Percentiles rank a stretch among this genome's conserved stretches.
Conservation (phyloP, 2,329 filamentous ascomycete genomes). For the Phaeosphaeria sp. region DNA sequence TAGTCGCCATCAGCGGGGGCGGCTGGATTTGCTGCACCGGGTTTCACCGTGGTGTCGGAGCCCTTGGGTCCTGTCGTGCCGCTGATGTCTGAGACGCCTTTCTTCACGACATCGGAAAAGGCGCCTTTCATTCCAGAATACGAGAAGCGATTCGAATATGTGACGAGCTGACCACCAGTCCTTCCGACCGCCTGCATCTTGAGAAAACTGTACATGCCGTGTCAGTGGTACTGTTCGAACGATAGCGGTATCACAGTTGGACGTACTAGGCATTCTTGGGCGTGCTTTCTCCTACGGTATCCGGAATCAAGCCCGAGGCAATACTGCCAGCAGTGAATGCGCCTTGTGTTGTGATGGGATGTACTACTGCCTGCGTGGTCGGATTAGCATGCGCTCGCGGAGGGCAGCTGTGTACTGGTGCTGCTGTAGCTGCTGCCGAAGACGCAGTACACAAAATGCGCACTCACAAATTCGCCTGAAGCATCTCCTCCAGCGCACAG, state of each 20-base stretch:
- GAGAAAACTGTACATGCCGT: slow-evolving; percentile 34
- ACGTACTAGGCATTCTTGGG: slow-evolving; percentile 65
- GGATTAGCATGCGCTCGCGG: slow-evolving; percentile 1
- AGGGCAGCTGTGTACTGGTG: neutral
- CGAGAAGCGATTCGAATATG: slow-evolving; percentile 70
- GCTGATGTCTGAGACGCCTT: slow-evolving; percentile 44
- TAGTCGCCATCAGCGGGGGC: slow-evolving; percentile 40
- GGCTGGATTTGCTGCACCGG: slow-evolving; percentile 18
- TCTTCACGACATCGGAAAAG: slow-evolving; percentile 55
- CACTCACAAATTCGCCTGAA: slow-evolving; percentile 19
- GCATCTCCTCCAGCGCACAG: slow-evolving; percentile 68
- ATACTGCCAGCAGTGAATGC: slow-evolving; percentile 53
- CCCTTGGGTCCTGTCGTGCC: slow-evolving; percentile 39
- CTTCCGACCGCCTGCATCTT: slow-evolving; percentile 62
- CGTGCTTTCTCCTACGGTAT: slow-evolving; percentile 29
- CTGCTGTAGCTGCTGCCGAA: neutral
- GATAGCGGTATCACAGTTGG: neutral
- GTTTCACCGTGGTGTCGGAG: slow-evolving; percentile 26
- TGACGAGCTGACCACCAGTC: slow-evolving; percentile 63
- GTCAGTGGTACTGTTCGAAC: slow-evolving; percentile 6
- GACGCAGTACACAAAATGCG: neutral
- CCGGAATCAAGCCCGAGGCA: slow-evolving; percentile 40
- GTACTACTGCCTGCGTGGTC: slow-evolving; percentile 9
- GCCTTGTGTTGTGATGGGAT: slow-evolving; percentile 54
- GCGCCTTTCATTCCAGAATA: slow-evolving; percentile 68